phyloP scores from a whole-genome alignment of 1,284 basidiomycete species.

The Heliocybe sulcata region DNA sequence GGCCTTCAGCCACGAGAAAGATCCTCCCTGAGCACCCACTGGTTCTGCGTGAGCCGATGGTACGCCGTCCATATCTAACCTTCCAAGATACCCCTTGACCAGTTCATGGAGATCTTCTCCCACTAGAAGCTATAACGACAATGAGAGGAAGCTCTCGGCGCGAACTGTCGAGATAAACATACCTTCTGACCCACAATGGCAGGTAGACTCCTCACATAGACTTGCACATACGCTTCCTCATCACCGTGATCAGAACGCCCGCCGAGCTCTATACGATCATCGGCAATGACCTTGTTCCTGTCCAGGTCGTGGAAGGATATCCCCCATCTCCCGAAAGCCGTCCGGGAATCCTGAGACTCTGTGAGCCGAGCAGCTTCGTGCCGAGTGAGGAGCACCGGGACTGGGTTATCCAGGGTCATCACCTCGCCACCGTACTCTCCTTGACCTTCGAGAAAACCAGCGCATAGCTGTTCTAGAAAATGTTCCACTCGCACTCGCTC shows the following conservation, averaged over 20 bases:
- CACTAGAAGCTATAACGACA: slow-evolving; percentile 43
- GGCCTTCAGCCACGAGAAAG: slow-evolving; percentile 58
- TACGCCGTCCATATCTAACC: slow-evolving; percentile 26
- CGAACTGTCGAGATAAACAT: slow-evolving; percentile 10
- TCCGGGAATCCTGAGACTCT: slow-evolving; percentile 29
- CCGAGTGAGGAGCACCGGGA: slow-evolving; percentile 54
- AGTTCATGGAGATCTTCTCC: slow-evolving; percentile 61
- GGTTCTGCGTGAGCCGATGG: not conserved
- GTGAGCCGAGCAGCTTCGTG: slow-evolving; percentile 50
- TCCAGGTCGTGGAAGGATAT: slow-evolving; percentile 44
- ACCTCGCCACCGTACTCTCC: slow-evolving; percentile 27
- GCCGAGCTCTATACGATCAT: not conserved
- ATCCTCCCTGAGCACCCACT: slow-evolving; percentile 15
- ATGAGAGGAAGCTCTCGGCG: not conserved
- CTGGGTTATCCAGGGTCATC: slow-evolving; percentile 39
- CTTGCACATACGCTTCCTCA: slow-evolving; percentile 35
- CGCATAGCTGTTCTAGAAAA: slow-evolving; percentile 67
- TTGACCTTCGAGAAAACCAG: slow-evolving; percentile 43
- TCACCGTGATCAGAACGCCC: not conserved
- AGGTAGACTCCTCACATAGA: slow-evolving; percentile 51
- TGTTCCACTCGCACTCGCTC: slow-evolving; percentile 85
- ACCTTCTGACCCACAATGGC: slow-evolving; percentile 68
- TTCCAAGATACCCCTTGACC: slow-evolving; percentile 56
- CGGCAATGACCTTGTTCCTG: slow-evolving; percentile 9
- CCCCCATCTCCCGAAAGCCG: slow-evolving; percentile 67